Percentiles rank a stretch among this genome's conserved stretches.
Evolutionary conservation across 495 filamentous ascomycete genomes (phyloP).

Genomic region (Hypoxylon lienhwacheense): DNA sequence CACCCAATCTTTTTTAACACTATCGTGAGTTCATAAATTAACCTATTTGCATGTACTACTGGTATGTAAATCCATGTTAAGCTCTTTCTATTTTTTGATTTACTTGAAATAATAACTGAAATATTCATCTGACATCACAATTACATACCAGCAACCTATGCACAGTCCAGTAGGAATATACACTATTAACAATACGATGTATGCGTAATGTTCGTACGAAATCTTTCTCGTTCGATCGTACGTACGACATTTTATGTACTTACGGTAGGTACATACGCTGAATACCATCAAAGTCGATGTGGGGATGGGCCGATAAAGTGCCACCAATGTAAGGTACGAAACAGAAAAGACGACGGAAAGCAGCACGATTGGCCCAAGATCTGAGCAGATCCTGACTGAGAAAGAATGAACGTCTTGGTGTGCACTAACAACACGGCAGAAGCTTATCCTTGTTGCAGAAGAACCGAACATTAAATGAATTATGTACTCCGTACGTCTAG

Average conservation of each 20-base stretch:
- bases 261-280: no score
- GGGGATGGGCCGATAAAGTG: slow-evolving; percentile 25
- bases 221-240: no score
- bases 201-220: no score
- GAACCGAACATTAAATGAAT: not conserved
- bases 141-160: no score
- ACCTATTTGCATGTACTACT: not conserved
- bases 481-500: no score
- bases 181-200: no score
- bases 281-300: no score
- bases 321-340: slow-evolving; percentile 32
- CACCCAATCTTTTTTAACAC: not conserved
- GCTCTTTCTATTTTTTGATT: no score
- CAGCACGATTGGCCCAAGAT: slow-evolving; percentile 24
- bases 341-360: slow-evolving; percentile 2
- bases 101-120: no score
- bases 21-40: not conserved
- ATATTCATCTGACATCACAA: no score
- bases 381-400: slow-evolving; percentile 24
- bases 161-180: no score
- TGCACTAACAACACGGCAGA: slow-evolving; percentile 4
- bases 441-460: slow-evolving; percentile 10
- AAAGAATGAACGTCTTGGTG: slow-evolving; percentile 2
- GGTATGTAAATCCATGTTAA: not conserved
- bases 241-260: no score